Base-by-base conservation (phyloP, 192 early-diverging fungal genomes). In the Podochytrium sp. region DNA sequence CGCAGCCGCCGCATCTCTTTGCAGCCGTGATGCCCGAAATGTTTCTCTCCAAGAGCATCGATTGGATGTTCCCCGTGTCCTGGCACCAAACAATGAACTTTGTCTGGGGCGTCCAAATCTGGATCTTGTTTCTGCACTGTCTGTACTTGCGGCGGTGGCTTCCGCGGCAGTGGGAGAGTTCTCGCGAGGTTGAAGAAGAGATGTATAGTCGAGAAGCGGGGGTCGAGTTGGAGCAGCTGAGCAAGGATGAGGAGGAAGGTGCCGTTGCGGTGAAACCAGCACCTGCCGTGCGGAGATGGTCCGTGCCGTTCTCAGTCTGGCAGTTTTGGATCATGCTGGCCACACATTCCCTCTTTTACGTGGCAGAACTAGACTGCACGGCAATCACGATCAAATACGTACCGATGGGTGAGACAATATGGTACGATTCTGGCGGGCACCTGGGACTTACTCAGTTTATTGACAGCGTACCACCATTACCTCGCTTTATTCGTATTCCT, bases 251-350 rank as follows among this genome's bases (percentile, higher is more conserved):
- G 47, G n/a, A 49, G 47, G 47, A 49, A n/a, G n/a, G 12, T 49
- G n/a, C 47, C 47, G n/a, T 49, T 49, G n/a, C n/a, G 12, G 12
- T n/a, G n/a, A 49, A 49, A n/a, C 12, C 47, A 32, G 32, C 12
- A 38, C 18, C 37, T 14, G 37, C 18, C n/a, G n/a, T n/a, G n/a
- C n/a, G n/a, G n/a, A 62, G 33, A 43, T 37, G 14, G 69, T 6
- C 7, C 20, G 34, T 37, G 10, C 69, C 69, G 38, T 71, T 53
- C 56, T 60, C 69, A 18, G 57, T 71, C n/a, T 41, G 41, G 53
- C 53, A 71, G 12, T 71, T 71, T 32, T 71, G 69, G 69, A 27
- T 41, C 25, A 47, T 71, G 69, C 69, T 71, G n/a, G 1, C 60
- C 12, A 59, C 69, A 3, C 69, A 71, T 43, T 57, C 69, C 0